These are phyloP conservation scores for Cladophialophora immunda DNA, from an alignment of 2,329 filamentous ascomycete species.

Conservation along the genomic window DNA sequence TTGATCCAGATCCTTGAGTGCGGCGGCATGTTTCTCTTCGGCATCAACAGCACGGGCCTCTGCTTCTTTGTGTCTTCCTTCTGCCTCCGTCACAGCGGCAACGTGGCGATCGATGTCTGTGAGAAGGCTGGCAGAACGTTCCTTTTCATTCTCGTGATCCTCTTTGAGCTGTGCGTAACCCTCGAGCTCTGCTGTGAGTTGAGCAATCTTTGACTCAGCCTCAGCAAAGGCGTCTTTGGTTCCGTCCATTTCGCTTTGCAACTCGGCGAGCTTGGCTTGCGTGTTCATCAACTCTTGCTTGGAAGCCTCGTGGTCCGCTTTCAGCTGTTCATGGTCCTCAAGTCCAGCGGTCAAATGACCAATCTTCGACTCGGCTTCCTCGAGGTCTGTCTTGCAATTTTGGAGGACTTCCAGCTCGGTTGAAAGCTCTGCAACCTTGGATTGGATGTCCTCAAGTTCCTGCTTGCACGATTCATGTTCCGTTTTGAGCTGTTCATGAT, in stretches of 20 bases:
- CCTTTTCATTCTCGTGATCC: constrained; percentile 10
- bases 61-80: constrained; percentile 18
- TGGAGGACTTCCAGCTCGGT: constrained; percentile 2
- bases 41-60: constrained; percentile 1
- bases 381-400: background rate
- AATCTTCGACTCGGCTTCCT: constrained; percentile 2
- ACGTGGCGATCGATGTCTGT: constrained; percentile 20
- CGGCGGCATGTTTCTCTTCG: constrained; percentile 11
- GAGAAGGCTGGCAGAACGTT: constrained; percentile 16
- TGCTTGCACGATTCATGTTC: background rate
- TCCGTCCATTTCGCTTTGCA: constrained; percentile 24
- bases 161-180: constrained; percentile 23
- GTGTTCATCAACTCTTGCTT: constrained; percentile 24
- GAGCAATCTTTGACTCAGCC: constrained; percentile 25
- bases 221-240: constrained; percentile 20
- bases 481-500: constrained; percentile 15
- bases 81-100: constrained; percentile 17
- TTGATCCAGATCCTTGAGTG: constrained; percentile 8
- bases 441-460: constrained; percentile 4
- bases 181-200: constrained; percentile 27
- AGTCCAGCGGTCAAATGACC: constrained; percentile 3
- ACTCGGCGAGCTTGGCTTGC: constrained; percentile 26
- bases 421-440: constrained; percentile 4
- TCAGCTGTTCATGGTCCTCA: constrained; percentile 12
- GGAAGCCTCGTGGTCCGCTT: constrained; percentile 10